Conservation (phyloP, 2,329 filamentous ascomycete species). For the Fusarium secorum region DNA sequence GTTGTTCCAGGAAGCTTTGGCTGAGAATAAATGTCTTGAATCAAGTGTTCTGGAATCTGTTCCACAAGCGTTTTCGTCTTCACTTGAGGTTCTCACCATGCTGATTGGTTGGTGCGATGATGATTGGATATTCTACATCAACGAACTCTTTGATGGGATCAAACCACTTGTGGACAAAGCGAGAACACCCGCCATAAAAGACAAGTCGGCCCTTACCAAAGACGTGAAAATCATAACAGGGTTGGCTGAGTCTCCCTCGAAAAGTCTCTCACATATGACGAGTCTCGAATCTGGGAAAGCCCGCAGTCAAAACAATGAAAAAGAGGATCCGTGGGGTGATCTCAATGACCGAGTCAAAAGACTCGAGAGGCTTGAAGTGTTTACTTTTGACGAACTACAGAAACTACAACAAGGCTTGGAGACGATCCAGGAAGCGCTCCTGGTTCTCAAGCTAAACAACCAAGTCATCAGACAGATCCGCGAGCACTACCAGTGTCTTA, state of each 20-base stretch:
- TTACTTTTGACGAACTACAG: constrained; percentile 10
- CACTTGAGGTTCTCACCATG: constrained; percentile 1
- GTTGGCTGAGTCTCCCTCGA: neutral
- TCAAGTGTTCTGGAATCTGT: neutral
- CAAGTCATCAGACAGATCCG: constrained; percentile 20
- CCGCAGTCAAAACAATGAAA: neutral
- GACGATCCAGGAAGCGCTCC: constrained; percentile 11
- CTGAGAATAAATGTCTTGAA: neutral
- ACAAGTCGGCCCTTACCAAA: neutral
- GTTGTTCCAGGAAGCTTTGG: neutral
- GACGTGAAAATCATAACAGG: neutral
- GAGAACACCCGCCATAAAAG: neutral
- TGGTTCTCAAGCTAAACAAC: constrained; percentile 20
- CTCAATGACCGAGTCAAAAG: neutral
- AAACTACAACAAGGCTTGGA: constrained; percentile 4
- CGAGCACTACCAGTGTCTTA: constrained; percentile 13
- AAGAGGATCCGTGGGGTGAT: neutral
- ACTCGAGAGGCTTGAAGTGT: neutral
- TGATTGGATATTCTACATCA: constrained; percentile 26
- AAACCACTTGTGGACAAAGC: neutral
- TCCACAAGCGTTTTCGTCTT: neutral
- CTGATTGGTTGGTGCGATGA: constrained; percentile 30
- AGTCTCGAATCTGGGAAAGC: neutral
- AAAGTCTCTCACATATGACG: neutral
- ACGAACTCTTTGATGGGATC: constrained; percentile 4